Conservation (phyloP, 306 rosid genomes). For the Pterocarpus santalinus region DNA sequence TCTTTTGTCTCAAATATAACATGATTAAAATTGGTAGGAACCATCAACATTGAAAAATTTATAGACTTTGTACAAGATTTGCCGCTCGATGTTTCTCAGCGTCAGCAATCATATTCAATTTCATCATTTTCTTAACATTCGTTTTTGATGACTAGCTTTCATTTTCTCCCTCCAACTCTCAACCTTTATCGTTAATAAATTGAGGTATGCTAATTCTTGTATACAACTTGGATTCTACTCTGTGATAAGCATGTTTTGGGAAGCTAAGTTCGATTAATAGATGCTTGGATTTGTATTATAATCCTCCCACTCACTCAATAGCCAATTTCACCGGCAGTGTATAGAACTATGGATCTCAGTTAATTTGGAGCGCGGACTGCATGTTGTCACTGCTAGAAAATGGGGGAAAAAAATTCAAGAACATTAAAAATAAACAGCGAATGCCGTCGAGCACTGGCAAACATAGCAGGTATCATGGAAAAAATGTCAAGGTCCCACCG, state of each 20-base stretch:
- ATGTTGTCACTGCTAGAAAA: too few species aligned
- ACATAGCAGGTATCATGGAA: neutral
- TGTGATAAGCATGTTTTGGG: neutral
- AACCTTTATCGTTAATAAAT: neutral
- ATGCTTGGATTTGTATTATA: neutral
- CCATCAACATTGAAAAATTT: conserved; percentile 22
- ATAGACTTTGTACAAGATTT: neutral
- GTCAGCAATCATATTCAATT: neutral
- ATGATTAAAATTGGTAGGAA: conserved; percentile 44
- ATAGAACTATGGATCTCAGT: neutral
- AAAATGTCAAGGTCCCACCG: conserved; percentile 65
- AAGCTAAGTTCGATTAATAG: neutral
- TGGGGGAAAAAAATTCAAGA: too few species aligned
- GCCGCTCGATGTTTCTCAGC: neutral
- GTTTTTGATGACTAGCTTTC: neutral
- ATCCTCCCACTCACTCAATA: neutral
- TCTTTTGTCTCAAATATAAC: conserved; percentile 42
- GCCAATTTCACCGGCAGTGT: neutral
- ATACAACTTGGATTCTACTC: neutral
- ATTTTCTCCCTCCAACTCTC: neutral
- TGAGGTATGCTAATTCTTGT: neutral
- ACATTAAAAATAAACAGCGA: neutral
- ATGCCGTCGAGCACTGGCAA: neutral
- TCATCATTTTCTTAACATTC: conserved; percentile 4
- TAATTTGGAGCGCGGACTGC: neutral